phyloP scores from a whole-genome alignment of 1,284 basidiomycete genomes.

The Coniferiporia weirii region DNA sequence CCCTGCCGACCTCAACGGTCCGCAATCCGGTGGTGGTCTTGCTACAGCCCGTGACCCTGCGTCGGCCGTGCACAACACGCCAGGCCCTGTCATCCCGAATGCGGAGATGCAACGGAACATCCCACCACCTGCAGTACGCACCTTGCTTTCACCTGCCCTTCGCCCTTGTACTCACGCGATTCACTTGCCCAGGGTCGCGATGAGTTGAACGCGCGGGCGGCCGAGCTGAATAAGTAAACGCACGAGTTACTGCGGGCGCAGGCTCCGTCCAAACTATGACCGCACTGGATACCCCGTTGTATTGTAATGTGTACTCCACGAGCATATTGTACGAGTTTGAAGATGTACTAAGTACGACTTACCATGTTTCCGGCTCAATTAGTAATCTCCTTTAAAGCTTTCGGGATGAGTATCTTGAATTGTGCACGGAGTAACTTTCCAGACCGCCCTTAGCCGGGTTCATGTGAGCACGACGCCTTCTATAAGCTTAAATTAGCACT shows the following conservation, averaged over 20 bases:
- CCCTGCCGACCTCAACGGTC: constrained; percentile 10
- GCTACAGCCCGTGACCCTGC: constrained; percentile 3
- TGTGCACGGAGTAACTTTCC: too few species aligned
- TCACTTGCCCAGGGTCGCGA: constrained; percentile 21
- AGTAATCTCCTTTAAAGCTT: neutral
- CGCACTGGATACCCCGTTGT: neutral
- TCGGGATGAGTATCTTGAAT: too few species aligned
- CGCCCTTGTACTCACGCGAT: neutral
- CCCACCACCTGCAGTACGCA: constrained; percentile 29
- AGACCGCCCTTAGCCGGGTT: too few species aligned
- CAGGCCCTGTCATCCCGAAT: constrained; percentile 13
- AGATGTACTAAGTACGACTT: neutral
- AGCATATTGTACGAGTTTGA: neutral
- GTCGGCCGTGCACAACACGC: constrained; percentile 3
- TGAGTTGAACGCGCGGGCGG: constrained; percentile 21
- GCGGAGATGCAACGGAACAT: constrained; percentile 21
- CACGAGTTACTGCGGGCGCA: neutral
- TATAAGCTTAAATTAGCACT: too few species aligned
- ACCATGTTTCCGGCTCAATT: neutral
- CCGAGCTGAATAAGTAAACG: constrained; percentile 19
- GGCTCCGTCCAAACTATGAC: neutral
- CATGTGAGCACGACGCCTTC: too few species aligned
- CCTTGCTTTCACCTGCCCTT: neutral
- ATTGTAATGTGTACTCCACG: neutral
- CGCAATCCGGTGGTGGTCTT: neutral